Evolutionary conservation across 2,329 filamentous ascomycete genomes (phyloP), one percentile per base, ranked within the genome.

Genomic region (Chaetomium olivaceum): DNA sequence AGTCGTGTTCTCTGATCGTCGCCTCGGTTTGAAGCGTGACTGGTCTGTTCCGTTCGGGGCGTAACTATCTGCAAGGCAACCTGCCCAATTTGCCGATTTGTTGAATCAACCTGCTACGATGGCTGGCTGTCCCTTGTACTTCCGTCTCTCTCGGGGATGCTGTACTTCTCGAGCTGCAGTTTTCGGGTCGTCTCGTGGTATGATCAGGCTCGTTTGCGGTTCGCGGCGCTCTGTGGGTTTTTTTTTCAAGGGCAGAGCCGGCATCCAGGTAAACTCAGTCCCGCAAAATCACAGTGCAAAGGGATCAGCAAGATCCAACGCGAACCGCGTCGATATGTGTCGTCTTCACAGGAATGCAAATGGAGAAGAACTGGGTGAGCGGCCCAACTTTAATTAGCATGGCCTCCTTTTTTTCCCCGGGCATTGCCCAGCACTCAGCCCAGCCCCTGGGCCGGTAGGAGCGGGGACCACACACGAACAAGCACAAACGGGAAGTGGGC

Each of bases 361-460:
- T 12, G 48, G 39, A 36, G 52, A 51, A 50, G 31, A 23, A 19
- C 19, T 25, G 61, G 23, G 16, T 19, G 36, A 55, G 54, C 9
- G 21, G 43, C 25, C 39, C 51, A 56, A 23, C 46, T 61, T 64
- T 67, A 21, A 62, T 50, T 39, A 31, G 27, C 7, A 39, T 39
- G 12, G 56, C 21, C 64, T 62, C 62, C 62, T 59, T 60, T 62
- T 62, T 66, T 67, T 54, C 4, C 23, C 33, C n/a, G 3, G 21
- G 51, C 51, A 25, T 57, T 19, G 48, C 51, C 64, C 59, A 65
- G 57, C 14, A 36, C 48, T 57, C 56, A 65, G 61, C 64, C 62
- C 52, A 61, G 57, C 59, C 67, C 64, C 57, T 36, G 64, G 64
- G 50, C 33, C 50, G 23, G 36, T 25, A 56, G 14, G 39, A 58